Percentiles rank a stretch among this genome's conserved stretches.
These are phyloP conservation scores for Stephania yunnanensis DNA, from an alignment of 164 flowering plant species.

Conservation along the genomic window DNA sequence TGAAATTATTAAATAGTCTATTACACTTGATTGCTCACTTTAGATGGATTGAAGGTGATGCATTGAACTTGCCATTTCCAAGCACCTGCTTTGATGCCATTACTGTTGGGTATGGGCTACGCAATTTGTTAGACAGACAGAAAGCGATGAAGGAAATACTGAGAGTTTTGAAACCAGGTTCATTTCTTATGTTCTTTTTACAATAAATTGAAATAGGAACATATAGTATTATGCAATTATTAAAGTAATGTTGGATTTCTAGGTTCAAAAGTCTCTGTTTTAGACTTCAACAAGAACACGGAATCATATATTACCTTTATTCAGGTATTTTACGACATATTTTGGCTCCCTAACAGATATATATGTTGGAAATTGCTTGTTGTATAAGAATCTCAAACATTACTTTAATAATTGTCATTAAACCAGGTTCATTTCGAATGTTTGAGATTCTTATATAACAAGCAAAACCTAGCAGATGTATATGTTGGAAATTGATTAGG, in stretches of 20 bases:
- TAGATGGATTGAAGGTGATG: conserved; percentile 97
- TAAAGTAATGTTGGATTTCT: conserved; percentile 16
- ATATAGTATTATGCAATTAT: neutral
- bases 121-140: conserved; percentile 63
- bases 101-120: conserved; percentile 81
- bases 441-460: too few relatives aligned
- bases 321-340: conserved; percentile 46
- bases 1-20: neutral
- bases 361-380: too few relatives aligned
- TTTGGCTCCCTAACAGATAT: too few relatives aligned
- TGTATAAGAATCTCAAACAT: too few relatives aligned
- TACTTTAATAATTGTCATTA: too few relatives aligned
- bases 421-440: too few relatives aligned
- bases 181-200: neutral
- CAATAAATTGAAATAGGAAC: neutral
- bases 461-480: too few relatives aligned
- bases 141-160: conserved; percentile 59
- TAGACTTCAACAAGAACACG: conserved; percentile 83
- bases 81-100: conserved; percentile 73
- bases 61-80: conserved; percentile 69
- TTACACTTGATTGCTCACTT: neutral
- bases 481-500: neutral
- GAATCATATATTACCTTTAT: conserved; percentile 28
- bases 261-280: conserved; percentile 70
- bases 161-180: conserved; percentile 80